These are phyloP conservation scores for Synchytrium microbalum DNA, from an alignment of 371 early-diverging fungal species.

Conservation along the genomic window DNA sequence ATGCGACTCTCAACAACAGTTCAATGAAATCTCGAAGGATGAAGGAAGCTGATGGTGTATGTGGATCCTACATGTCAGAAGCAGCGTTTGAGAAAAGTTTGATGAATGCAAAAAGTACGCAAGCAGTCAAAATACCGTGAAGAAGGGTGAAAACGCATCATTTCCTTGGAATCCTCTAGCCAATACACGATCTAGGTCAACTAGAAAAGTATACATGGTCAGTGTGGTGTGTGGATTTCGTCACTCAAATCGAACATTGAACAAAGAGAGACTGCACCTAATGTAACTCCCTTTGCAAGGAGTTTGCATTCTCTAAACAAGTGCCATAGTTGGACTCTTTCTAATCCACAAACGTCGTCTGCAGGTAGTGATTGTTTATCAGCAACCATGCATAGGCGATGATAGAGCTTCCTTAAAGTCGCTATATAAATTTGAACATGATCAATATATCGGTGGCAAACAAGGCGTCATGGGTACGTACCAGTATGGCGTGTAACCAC, in stretches of 20 bases:
- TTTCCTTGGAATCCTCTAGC: conserved; percentile 22
- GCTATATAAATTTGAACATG: not conserved
- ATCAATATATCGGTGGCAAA: not conserved
- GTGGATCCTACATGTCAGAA: conserved; percentile 23
- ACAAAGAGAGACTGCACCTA: conserved; percentile 16
- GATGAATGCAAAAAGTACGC: not conserved
- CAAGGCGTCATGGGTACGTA: conserved; percentile 13
- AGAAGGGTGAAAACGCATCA: conserved; percentile 9
- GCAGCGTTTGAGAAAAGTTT: not conserved
- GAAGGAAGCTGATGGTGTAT: conserved; percentile 20
- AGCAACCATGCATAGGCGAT: conserved; percentile 16
- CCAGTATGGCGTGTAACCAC: conserved; percentile 21
- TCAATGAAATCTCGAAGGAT: conserved; percentile 32
- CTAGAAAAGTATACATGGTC: conserved; percentile 10
- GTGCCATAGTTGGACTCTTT: conserved; percentile 24
- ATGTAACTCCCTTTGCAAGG: conserved; percentile 16
- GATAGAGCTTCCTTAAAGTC: conserved; percentile 26
- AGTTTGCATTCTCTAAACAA: conserved; percentile 26
- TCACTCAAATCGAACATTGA: too few species aligned
- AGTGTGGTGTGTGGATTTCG: not conserved
- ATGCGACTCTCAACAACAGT: conserved; percentile 22
- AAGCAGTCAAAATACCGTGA: conserved; percentile 6
- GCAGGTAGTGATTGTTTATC: conserved; percentile 9
- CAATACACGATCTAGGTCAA: conserved; percentile 28
- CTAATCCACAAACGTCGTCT: conserved; percentile 8